phyloP scores from a whole-genome alignment of 2,329 filamentous ascomycete species.

The Cladophialophora carrionii region DNA sequence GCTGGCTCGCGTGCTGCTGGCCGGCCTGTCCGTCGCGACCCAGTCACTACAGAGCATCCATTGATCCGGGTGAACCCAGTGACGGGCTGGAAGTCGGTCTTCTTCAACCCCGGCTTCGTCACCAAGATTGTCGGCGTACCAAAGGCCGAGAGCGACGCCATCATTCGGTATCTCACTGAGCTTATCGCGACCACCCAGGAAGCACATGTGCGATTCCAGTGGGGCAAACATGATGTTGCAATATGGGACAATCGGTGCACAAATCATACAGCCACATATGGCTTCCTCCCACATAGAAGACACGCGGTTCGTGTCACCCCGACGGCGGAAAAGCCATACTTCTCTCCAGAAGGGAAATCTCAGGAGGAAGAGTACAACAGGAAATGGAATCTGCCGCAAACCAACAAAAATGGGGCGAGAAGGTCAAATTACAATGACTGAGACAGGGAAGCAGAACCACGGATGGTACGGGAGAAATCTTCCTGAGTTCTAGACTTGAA shows the following conservation, averaged over 20 bases:
- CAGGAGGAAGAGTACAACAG: slow-evolving; percentile 59
- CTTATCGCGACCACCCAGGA: slow-evolving; percentile 56
- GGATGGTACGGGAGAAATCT: neutral
- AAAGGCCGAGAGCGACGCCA: slow-evolving; percentile 48
- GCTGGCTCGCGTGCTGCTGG: slow-evolving; percentile 47
- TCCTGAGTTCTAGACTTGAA: neutral
- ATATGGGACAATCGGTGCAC: slow-evolving; percentile 69
- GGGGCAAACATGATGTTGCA: slow-evolving; percentile 65
- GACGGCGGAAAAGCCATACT: slow-evolving; percentile 53
- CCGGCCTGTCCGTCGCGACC: slow-evolving; percentile 46
- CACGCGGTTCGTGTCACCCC: slow-evolving; percentile 58
- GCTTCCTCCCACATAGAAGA: slow-evolving; percentile 59
- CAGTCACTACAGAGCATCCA: slow-evolving; percentile 57
- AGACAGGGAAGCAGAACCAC: neutral
- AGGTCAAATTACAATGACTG: slow-evolving; percentile 63
- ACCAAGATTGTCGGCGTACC: slow-evolving; percentile 51
- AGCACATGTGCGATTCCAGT: slow-evolving; percentile 55
- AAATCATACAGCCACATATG: slow-evolving; percentile 50
- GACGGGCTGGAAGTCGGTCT: slow-evolving; percentile 65
- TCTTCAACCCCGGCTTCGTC: slow-evolving; percentile 49
- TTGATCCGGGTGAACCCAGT: slow-evolving; percentile 65
- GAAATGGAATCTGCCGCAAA: slow-evolving; percentile 53
- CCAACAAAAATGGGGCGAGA: slow-evolving; percentile 61
- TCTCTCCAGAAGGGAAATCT: slow-evolving; percentile 51
- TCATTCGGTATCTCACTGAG: slow-evolving; percentile 50